Conservation (phyloP, 2,329 filamentous ascomycete genomes). For the Fusarium pseudocircinatum region DNA sequence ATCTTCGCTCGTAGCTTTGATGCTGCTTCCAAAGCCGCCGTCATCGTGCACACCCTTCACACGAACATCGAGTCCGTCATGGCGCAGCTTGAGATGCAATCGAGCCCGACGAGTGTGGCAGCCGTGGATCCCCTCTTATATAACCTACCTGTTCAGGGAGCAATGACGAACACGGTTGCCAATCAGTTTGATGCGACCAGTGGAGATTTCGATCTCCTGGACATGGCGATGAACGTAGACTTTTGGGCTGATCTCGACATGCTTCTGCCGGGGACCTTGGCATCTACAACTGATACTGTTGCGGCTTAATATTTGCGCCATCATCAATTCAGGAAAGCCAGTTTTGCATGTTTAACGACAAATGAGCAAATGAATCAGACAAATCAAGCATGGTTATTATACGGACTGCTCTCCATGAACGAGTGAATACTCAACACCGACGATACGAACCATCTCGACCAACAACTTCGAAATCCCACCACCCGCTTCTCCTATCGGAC, state of each 20-base stretch:
- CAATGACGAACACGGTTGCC: fast-evolving
- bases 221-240: slow-evolving; percentile 18
- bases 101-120: fast-evolving
- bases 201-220: slow-evolving; percentile 7
- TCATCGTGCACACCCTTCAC: neutral
- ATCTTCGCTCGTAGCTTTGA: slow-evolving; percentile 5
- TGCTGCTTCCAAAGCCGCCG: neutral
- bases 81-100: neutral
- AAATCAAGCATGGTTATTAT: neutral
- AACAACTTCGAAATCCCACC: neutral
- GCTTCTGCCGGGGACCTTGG: neutral
- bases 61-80: slow-evolving; percentile 14
- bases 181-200: neutral
- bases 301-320: neutral
- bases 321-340: fast-evolving
- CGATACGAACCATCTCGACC: fast-evolving
- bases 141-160: fast-evolving
- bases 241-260: slow-evolving; percentile 14
- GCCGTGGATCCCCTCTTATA: neutral
- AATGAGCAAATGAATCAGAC: neutral
- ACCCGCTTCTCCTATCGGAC: too few relatives aligned
- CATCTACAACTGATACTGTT: neutral
- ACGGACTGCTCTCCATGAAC: too few relatives aligned
- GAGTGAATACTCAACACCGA: fast-evolving
- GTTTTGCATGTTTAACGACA: fast-evolving